These are phyloP conservation scores for Laburnicola sp. DNA, from an alignment of 2,329 filamentous ascomycete species.

Conservation along the genomic window DNA sequence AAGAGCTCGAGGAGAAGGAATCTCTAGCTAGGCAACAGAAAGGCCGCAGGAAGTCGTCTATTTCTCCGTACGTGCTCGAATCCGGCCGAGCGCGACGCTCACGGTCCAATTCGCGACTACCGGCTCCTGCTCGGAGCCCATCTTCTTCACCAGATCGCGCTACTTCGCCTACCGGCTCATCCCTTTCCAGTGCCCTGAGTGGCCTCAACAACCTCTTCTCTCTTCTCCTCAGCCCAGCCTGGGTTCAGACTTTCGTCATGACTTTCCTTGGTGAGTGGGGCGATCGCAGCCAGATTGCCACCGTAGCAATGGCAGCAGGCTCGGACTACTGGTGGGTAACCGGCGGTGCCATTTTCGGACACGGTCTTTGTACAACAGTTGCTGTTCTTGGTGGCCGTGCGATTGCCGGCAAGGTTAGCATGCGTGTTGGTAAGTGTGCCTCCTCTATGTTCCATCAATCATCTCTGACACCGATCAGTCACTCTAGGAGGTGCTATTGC, in stretches of 20 bases:
- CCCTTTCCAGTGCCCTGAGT: constrained; percentile 56
- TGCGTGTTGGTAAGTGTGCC: constrained; percentile 82
- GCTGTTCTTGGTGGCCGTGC: constrained; percentile 91
- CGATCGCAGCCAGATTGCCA: constrained; percentile 95
- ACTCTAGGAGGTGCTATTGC: constrained; percentile 88
- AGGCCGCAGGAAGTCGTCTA: constrained; percentile 66
- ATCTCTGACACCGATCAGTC: constrained; percentile 59
- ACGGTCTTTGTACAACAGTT: constrained; percentile 85
- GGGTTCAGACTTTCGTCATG: constrained; percentile 99
- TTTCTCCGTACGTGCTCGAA: constrained; percentile 78
- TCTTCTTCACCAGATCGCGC: constrained; percentile 58
- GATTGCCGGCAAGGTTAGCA: constrained; percentile 89
- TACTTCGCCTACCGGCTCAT: constrained; percentile 55
- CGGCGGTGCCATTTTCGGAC: constrained; percentile 80
- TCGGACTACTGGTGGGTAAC: constrained; percentile 99
- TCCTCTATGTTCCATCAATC: not conserved
- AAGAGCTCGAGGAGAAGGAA: constrained; percentile 92
- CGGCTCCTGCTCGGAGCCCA: constrained; percentile 77
- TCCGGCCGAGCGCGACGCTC: constrained; percentile 76
- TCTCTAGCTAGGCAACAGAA: constrained; percentile 64
- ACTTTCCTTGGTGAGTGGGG: constrained; percentile 99
- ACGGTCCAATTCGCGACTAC: constrained; percentile 73
- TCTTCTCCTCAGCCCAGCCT: constrained; percentile 87
- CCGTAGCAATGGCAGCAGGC: constrained; percentile 97
- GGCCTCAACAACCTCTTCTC: constrained; percentile 86